Percentiles rank a stretch among this genome's conserved stretches.
These are phyloP conservation scores for Colletotrichum ledebouriae DNA, from an alignment of 2,329 filamentous ascomycete genomes.

Conservation along the genomic window DNA sequence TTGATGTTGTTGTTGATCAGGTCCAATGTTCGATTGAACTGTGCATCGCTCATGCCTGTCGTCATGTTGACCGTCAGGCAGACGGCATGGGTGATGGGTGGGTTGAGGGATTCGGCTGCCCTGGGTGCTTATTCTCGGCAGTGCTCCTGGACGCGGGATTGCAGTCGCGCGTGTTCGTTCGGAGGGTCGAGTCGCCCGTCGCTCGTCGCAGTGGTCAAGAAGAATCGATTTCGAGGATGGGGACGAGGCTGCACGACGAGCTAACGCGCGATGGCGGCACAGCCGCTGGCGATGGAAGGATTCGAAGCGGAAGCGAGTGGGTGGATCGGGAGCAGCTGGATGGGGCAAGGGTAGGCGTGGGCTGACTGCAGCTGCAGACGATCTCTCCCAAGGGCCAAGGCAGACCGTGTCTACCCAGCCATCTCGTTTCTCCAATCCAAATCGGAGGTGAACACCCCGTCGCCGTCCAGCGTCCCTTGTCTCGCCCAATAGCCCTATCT, in stretches of 20 bases:
- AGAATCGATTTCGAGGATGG: neutral
- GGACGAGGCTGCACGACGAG: slow-evolving; percentile 31
- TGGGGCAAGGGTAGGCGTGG: neutral
- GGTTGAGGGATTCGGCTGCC: neutral
- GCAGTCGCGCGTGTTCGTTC: neutral
- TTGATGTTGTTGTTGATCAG: slow-evolving; percentile 37
- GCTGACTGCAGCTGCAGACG: neutral
- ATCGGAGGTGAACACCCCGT: neutral
- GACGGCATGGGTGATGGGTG: neutral
- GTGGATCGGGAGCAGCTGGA: neutral
- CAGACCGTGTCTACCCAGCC: slow-evolving; percentile 29
- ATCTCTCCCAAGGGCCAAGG: neutral
- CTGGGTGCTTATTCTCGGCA: neutral
- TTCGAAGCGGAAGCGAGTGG: neutral
- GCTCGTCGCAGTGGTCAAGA: neutral
- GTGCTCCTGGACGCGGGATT: neutral
- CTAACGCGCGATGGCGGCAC: slow-evolving; percentile 31
- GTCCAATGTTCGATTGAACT: slow-evolving; percentile 25
- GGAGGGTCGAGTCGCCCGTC: neutral
- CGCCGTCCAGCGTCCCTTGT: slow-evolving; percentile 17
- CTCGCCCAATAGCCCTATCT: slow-evolving; percentile 36
- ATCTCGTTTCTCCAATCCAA: slow-evolving; percentile 9
- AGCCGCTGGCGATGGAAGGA: slow-evolving; percentile 20
- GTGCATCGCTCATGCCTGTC: slow-evolving; percentile 29
- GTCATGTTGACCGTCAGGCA: slow-evolving; percentile 3